Evolutionary conservation across 108 stramenopile genomes (phyloP), one percentile per base, ranked within the genome.

Genomic region (Cylindrotheca closterium): DNA sequence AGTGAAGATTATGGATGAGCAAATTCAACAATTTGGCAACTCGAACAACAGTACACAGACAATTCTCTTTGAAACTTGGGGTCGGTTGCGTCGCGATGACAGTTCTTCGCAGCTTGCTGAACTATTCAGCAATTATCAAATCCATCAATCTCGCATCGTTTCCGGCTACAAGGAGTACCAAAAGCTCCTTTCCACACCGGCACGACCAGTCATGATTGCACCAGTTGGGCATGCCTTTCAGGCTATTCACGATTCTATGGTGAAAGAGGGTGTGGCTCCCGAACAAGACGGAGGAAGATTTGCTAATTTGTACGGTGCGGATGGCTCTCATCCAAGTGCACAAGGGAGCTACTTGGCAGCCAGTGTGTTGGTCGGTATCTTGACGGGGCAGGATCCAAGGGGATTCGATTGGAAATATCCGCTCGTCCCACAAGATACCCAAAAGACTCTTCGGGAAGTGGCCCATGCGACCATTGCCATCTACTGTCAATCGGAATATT

Each of bases 271-370:
- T 5, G n/a, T 10, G 7, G 22, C 8, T 51, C 51, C 51, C 19
- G 51, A 51, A n/a, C 15, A 51, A 5, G 8, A 10, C n/a, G 51
- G 19, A 10, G 22, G 21, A n/a, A 5, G 7, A 21, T 51, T 51
- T 51, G 18, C 51, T 51, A 5, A 5, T 7, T n/a, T 51, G 5
- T 51, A 51, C 22, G 22, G 7, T 21, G 51, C 7, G 21, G 51
- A 51, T 51, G 51, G 51, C 5, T 51, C 51, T 22, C 51, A 51
- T 21, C 51, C 51, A 7, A 51, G 51, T 21, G 51, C 51, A n/a
- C 7, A n/a, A 23, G 51, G 51, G 22, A 51, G 21, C 51, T 51
- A 51, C n/a, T n/a, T 51, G 51, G 51, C 51, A 5, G 51, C 51
- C 51, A 17, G 51, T 23, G 21, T 51, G 7, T 5, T 22, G 15